Evolutionary conservation across 352 stramenopile genomes (phyloP), one percentile per base, ranked within the genome.

Genomic region (Pythium aphanidermatum): DNA sequence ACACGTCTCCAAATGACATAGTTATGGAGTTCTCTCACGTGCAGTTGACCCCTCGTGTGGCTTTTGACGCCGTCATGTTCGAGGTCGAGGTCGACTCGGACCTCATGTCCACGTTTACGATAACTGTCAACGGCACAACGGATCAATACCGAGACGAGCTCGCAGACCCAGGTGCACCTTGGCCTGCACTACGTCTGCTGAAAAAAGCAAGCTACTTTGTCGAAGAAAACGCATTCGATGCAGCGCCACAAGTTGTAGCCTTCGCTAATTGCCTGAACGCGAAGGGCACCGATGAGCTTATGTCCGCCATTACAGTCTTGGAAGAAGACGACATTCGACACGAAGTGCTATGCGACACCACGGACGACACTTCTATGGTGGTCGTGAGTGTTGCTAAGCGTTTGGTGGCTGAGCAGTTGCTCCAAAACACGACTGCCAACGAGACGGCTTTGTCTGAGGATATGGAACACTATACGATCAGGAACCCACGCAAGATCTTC

Each of bases 371-470:
- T n/a, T 42, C 66, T 0, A 60, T 80, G 47, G 42, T 78, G 14
- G 53, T 81, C 28, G 70, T 66, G 29, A 69, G 63, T 29, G 53
- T 76, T 17, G 60, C 28, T 2, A 68, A 59, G 20, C 55, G 66
- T n/a, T 63, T 75, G 2, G 31, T 65, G 3, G 66, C 58, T 0
- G 61, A 72, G 30, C 29, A 52, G 3, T 52, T 74, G 45, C 28
- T 57, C 20, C 23, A 65, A 13, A 32, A 42, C 4, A 20, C 31
- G 3, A 5, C 13, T 2, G 23, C 27, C 20, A 24, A 42, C 8
- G 8, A 11, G 4, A 10, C 7, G 17, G 21, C 20, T 8, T 25
- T 2, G 16, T 2, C 2, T 20, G 25, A 23, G 25, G 8, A 20
- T 25, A 1, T 9, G 1, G 36, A 59, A 11, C 21, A 46, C 17